Evolutionary conservation across 441 rosid genomes (phyloP), one percentile per base, ranked within the genome.

Genomic region (Cnidoscolus chayamansa): DNA sequence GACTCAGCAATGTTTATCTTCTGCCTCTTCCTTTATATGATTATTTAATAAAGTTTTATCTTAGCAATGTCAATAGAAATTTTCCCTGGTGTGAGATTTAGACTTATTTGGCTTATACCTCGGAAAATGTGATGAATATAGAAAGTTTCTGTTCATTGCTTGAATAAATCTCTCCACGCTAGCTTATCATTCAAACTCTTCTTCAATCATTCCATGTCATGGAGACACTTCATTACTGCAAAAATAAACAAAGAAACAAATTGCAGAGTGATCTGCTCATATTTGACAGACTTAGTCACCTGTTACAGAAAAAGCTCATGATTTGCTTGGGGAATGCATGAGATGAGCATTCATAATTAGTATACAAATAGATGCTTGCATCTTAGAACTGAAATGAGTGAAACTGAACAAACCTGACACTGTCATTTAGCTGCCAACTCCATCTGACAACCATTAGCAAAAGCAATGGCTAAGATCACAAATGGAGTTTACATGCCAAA

Each of bases 401-500:
- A 56, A 71, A 65, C 50, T 13, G n/a, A 32, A 60, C 10, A 16
- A 31, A 55, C 20, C 25, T 19, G 45, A 32, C 10, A 56, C 55
- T 67, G 49, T 53, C 51, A 35, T 35, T 7, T 32, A 40, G 45
- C 45, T 40, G 45, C 45, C 45, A 40, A 71, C 66, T 32, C 66
- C 67, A 62, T 25, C 35, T 48, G 10, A 32, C 97, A 94, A 55
- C 98, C 97, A 81, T 90, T 90, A 17, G 88, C 92, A 48, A 94
- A 94, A 80, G 88, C 98, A 80, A 92, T 81, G 84, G 95, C 97
- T 79, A 92, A 85, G 83, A 90, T 94, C 62, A 89, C 89, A 71
- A 94, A 94, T 35, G 97, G 98, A 10, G 97, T 94, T 35, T 95
- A 90, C 98, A 89, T 89, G 54, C 97, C 94, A 70, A 94, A 94